Conservation (phyloP, 1,139 yeast genomes). For the Yamadazyma atmosphaerica region DNA sequence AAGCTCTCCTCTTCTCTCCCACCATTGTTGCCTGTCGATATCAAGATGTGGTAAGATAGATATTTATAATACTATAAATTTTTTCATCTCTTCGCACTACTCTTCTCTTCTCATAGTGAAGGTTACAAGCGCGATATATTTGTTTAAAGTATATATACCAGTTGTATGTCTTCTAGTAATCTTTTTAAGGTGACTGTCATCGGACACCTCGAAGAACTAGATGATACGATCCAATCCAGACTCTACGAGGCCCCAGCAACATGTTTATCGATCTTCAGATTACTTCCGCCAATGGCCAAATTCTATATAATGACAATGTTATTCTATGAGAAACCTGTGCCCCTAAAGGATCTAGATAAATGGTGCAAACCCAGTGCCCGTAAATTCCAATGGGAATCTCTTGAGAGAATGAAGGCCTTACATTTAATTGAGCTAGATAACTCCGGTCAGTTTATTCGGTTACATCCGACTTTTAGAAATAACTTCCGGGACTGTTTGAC, state of each 20-base stretch:
- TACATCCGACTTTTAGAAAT: conserved; percentile 72
- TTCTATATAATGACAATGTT: conserved; percentile 86
- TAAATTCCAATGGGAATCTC: conserved; percentile 68
- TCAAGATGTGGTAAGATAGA: too few relatives aligned
- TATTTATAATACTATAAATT: conserved; percentile 6
- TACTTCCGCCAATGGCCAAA: conserved; percentile 87
- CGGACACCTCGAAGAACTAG: conserved; percentile 86
- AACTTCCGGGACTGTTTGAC: conserved; percentile 84
- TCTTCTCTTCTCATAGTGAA: conserved; percentile 12
- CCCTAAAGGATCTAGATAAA: conserved; percentile 65
- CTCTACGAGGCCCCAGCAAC: conserved; percentile 85
- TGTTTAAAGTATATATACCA: background rate
- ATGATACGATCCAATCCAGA: conserved; percentile 77
- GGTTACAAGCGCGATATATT: too few relatives aligned
- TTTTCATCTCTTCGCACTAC: conserved; percentile 7
- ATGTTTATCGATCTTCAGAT: conserved; percentile 84
- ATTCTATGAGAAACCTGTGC: conserved; percentile 74
- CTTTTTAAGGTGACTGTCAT: conserved; percentile 62
- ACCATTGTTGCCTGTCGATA: conserved; percentile 4
- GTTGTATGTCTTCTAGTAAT: conserved; percentile 37
- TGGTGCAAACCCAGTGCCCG: conserved; percentile 68
- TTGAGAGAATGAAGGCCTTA: conserved; percentile 72
- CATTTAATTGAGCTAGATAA: conserved; percentile 72
- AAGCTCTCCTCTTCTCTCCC: conserved; percentile 17
- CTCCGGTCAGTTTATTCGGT: conserved; percentile 52